Evolutionary conservation across 2,329 filamentous ascomycete genomes (phyloP).

Genomic region (Neofusicoccum parvum): DNA sequence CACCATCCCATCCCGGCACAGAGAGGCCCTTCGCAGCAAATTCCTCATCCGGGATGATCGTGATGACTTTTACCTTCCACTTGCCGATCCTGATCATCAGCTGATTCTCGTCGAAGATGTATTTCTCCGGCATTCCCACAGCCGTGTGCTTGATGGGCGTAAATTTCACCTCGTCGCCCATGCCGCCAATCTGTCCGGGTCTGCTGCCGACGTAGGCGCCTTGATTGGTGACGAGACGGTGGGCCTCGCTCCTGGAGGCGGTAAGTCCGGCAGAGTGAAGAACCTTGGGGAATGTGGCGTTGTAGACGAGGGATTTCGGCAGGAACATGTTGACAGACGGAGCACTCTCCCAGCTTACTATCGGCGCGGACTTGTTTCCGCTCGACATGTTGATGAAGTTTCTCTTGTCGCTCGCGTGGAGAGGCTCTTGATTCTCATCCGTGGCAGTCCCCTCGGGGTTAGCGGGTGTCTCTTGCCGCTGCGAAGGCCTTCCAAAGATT

Average conservation of each 20-base stretch:
- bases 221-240: constrained; percentile 57
- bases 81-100: constrained; percentile 62
- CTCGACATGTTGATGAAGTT: constrained; percentile 35
- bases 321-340: constrained; percentile 51
- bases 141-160: constrained; percentile 63
- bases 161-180: constrained; percentile 60
- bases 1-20: constrained; percentile 51
- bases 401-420: not conserved
- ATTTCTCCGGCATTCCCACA: constrained; percentile 60
- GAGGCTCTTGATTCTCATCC: not conserved
- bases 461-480: not conserved
- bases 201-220: constrained; percentile 64
- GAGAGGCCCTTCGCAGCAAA: constrained; percentile 50
- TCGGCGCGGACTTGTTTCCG: constrained; percentile 30
- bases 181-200: constrained; percentile 46
- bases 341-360: not conserved
- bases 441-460: not conserved
- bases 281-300: constrained; percentile 60
- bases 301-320: constrained; percentile 58
- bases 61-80: constrained; percentile 61
- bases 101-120: constrained; percentile 58
- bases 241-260: constrained; percentile 58
- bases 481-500: constrained; percentile 38
- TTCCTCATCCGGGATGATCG: constrained; percentile 57
- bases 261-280: constrained; percentile 63